Evolutionary conservation across 1,139 yeast genomes (phyloP).

Genomic region (Arxiozyma slooffiae): DNA sequence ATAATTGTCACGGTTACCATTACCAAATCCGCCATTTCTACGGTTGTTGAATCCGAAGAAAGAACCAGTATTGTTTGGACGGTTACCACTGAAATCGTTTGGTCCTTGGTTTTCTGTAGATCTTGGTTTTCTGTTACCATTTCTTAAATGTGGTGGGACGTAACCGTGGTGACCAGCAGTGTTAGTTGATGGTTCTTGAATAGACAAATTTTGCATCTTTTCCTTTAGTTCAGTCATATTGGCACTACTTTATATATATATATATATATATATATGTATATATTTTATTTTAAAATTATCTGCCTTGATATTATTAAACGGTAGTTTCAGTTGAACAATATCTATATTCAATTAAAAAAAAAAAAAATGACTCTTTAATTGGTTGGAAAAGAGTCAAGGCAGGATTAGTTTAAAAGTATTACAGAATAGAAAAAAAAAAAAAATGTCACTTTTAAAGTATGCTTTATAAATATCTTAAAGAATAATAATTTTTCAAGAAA

Average conservation of each 20-base stretch:
- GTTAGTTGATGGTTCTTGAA: slow-evolving; percentile 15
- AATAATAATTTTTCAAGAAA: background rate
- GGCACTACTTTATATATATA: background rate
- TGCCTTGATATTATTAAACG: no score
- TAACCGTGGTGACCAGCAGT: slow-evolving; percentile 32
- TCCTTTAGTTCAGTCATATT: slow-evolving; percentile 39
- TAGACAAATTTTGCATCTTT: slow-evolving; percentile 37
- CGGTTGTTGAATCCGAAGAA: slow-evolving; percentile 17
- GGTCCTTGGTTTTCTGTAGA: slow-evolving; percentile 1
- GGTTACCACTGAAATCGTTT: slow-evolving; percentile 17
- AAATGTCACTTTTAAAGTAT: background rate
- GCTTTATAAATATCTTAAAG: background rate
- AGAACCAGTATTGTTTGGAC: slow-evolving; percentile 26
- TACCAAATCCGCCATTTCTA: slow-evolving; percentile 1
- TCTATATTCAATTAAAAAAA: background rate
- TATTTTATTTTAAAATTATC: no score
- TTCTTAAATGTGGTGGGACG: slow-evolving; percentile 64
- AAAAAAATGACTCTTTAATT: background rate
- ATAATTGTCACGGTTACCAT: slow-evolving; percentile 14
- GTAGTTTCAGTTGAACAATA: background rate
- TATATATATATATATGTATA: no score
- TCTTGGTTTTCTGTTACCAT: slow-evolving; percentile 6
- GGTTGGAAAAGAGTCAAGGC: background rate
- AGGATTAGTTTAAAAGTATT: background rate
- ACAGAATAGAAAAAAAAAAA: background rate